Evolutionary conservation across 23 red algal species (phyloP), one percentile per base, ranked within the genome.

Genomic region (Agarophyton chilense): DNA sequence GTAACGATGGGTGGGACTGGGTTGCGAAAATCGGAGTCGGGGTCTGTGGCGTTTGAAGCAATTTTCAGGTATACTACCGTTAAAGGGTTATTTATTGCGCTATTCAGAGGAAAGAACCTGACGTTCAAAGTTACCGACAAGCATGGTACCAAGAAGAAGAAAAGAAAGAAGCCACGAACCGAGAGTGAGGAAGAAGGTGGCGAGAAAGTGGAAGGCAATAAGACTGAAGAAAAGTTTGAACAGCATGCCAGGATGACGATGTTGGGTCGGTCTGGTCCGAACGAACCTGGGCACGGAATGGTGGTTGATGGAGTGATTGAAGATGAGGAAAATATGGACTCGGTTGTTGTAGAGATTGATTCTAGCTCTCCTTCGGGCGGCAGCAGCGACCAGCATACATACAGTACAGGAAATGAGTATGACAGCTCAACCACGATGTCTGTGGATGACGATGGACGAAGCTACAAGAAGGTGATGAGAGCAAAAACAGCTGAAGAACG

Each of bases 71-170:
- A 91, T 28, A 71, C 58, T 0, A 82, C 75, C 2, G 77, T 91
- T 28, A 91, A 81, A 22, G 88, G 88, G 16, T 19, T 89, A 21
- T 89, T 89, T 53, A 89, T 78, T 18, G 85, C 85, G 54, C 72
- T 89, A 35, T 77, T 89, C 32, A 33, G 72, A 14, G 85, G 85
- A 10, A 50, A 89, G 71, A 78, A 89, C 42, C 53, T 89, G 61
- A 53, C 63, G 71, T 89, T 89, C 24, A 89, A 89, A 29, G 85
- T 89, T 19, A 89, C 85, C 2, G 85, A 89, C 42, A 89, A 89
- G 45, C 3, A 28, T 11, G 70, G 22, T 16, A 28, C 73, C 16
- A 63, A 61, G 44, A 79, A 79, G 60, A 65, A 71, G 57, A 6
- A 35, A 39, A 80, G 47, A 24, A 86, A 60, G 82, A 86, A 86